A percentile compares a stretch with the other conserved stretches of the same genome.
These are phyloP conservation scores for Filobasidium floriforme DNA, from an alignment of 768 basidiomycete genomes.

Conservation along the genomic window DNA sequence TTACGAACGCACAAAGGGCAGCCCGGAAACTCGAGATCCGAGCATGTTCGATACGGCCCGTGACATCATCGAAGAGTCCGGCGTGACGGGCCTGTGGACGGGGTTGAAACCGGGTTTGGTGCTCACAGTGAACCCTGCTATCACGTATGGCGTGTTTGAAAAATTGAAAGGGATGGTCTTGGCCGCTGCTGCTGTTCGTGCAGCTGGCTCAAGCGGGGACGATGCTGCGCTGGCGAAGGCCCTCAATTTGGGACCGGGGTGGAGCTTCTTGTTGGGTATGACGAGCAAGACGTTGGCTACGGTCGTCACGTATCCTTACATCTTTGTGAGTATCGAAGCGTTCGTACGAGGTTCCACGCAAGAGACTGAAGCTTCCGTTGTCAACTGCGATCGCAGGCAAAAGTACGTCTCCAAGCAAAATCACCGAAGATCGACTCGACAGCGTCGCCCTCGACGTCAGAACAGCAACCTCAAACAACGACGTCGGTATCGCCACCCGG, in stretches of 20 bases:
- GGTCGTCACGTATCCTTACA: constrained; percentile 54
- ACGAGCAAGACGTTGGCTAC: constrained; percentile 92
- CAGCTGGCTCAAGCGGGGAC: neutral
- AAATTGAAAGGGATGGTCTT: constrained; percentile 71
- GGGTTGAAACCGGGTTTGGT: constrained; percentile 87
- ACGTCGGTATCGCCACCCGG: too few relatives aligned
- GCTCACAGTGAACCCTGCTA: constrained; percentile 94
- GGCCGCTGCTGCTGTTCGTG: constrained; percentile 48
- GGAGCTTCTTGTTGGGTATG: constrained; percentile 80
- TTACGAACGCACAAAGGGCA: constrained; percentile 47
- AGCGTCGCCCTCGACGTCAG: neutral
- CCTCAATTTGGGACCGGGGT: constrained; percentile 57
- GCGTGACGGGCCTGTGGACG: constrained; percentile 69
- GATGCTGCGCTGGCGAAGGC: constrained; percentile 49
- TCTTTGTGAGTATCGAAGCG: constrained; percentile 37
- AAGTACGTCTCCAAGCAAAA: constrained; percentile 88
- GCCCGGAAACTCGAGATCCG: constrained; percentile 16
- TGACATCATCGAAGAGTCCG: constrained; percentile 63
- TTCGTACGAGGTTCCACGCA: constrained; percentile 65
- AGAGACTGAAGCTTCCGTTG: constrained; percentile 17
- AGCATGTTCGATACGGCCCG: constrained; percentile 71
- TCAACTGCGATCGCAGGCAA: constrained; percentile 46
- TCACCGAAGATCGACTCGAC: constrained; percentile 45
- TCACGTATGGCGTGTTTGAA: constrained; percentile 93
- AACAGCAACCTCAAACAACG: neutral